Evolutionary conservation across 2,329 filamentous ascomycete genomes (phyloP).

Genomic region (Fusarium nematophilum): DNA sequence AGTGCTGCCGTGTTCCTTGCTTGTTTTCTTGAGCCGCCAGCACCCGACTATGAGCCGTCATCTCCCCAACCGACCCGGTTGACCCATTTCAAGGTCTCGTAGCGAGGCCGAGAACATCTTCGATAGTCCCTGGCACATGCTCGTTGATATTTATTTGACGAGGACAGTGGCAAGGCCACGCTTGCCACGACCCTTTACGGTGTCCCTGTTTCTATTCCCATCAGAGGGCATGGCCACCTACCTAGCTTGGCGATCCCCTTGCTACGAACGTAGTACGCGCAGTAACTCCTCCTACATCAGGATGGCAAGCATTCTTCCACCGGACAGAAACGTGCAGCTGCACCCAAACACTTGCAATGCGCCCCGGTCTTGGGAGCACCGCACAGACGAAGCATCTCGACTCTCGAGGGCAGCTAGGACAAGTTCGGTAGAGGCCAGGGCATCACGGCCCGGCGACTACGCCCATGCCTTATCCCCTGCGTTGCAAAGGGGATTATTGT

Average conservation of each 20-base stretch:
- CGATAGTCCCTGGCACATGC: slow-evolving; percentile 25
- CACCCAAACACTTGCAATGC: slow-evolving; percentile 35
- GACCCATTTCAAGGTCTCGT: slow-evolving; percentile 6
- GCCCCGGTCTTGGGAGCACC: slow-evolving; percentile 7
- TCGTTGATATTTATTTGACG: slow-evolving; percentile 16
- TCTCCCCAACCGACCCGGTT: slow-evolving; percentile 4
- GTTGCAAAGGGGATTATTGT: slow-evolving; percentile 20
- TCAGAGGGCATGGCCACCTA: slow-evolving; percentile 7
- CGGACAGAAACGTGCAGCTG: slow-evolving; percentile 39
- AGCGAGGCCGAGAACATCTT: slow-evolving; percentile 33
- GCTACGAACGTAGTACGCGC: background rate
- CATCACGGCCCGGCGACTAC: slow-evolving; percentile 13
- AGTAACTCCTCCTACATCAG: slow-evolving; percentile 12
- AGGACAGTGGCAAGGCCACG: slow-evolving; percentile 9
- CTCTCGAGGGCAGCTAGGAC: slow-evolving; percentile 1
- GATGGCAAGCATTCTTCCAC: slow-evolving; percentile 28
- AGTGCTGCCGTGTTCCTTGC: slow-evolving; percentile 8
- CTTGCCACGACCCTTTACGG: slow-evolving; percentile 14
- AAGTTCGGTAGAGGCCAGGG: background rate
- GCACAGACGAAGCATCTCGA: slow-evolving; percentile 33
- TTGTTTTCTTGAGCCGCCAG: slow-evolving; percentile 27
- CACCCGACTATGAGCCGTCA: slow-evolving; percentile 32
- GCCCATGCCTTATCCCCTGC: slow-evolving; percentile 14
- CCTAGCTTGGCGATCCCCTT: background rate
- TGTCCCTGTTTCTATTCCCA: slow-evolving; percentile 22